phyloP scores from a whole-genome alignment of 345 rosid species.

The Rubroshorea leprosula region DNA sequence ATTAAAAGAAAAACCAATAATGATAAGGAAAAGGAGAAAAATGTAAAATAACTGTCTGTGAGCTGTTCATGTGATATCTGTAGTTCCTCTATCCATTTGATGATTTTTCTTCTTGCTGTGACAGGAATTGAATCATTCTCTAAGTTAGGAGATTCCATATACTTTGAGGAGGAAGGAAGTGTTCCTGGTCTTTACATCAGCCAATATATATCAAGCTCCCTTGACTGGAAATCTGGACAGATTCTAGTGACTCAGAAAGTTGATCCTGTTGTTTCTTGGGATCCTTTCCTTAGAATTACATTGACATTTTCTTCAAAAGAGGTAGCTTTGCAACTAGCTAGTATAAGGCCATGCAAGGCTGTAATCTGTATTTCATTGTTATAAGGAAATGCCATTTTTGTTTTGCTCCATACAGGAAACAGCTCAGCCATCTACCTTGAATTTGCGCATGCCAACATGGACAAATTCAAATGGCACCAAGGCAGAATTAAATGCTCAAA shows the following conservation, averaged over 20 bases:
- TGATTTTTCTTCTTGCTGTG: conserved; percentile 4
- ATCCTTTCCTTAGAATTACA: conserved; percentile 55
- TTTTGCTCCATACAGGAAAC: conserved; percentile 32
- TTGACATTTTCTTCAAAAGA: conserved; percentile 37
- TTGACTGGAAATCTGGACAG: conserved; percentile 64
- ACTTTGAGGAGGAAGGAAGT: conserved; percentile 68
- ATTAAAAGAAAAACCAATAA: no score
- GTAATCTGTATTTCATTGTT: not conserved
- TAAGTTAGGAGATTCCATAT: conserved; percentile 91
- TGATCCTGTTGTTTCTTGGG: conserved; percentile 57
- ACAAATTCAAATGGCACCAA: conserved; percentile 46
- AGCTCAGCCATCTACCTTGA: conserved; percentile 47
- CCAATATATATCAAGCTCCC: conserved; percentile 72
- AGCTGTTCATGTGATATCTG: no score
- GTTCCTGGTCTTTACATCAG: conserved; percentile 65
- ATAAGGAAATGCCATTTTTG: not conserved
- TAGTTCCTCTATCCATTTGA: not conserved
- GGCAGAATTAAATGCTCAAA: conserved; percentile 51
- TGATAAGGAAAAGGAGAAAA: no score
- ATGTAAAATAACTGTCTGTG: no score
- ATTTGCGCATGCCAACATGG: conserved; percentile 78
- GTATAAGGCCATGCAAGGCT: not conserved
- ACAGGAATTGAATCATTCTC: conserved; percentile 86
- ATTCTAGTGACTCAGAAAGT: conserved; percentile 52
- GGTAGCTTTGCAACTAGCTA: conserved; percentile 23